A percentile compares a stretch with the other conserved stretches of the same genome.
phyloP scores from a whole-genome alignment of 164 flowering plant species.

The Umbellularia californica region DNA sequence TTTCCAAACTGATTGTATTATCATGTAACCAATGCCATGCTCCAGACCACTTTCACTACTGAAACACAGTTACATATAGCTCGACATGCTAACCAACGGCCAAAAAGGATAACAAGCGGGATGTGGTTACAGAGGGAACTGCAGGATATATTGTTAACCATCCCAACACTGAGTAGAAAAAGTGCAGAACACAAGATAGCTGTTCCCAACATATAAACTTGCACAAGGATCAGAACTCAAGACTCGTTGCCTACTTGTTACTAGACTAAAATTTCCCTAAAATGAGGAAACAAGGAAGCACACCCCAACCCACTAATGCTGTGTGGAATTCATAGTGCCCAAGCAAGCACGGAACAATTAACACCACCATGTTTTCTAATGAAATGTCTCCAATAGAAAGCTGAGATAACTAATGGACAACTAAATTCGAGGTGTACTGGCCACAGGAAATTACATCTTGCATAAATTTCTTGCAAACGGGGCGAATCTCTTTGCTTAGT shows the following conservation, averaged over 20 bases:
- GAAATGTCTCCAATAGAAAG: slow-evolving; percentile 22
- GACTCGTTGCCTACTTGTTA: no score
- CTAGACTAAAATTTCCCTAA: no score
- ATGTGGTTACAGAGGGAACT: neutral
- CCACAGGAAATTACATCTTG: slow-evolving; percentile 97
- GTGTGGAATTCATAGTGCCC: neutral
- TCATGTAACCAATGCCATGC: slow-evolving; percentile 4
- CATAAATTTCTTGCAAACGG: slow-evolving; percentile 99
- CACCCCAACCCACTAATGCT: neutral
- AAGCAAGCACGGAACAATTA: slow-evolving; percentile 6
- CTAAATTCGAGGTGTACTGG: slow-evolving; percentile 48
- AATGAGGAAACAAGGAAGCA: neutral
- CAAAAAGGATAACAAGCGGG: neutral
- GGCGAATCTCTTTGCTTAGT: slow-evolving; percentile 98
- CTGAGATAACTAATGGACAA: slow-evolving; percentile 33
- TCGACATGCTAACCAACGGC: neutral
- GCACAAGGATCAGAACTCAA: no score
- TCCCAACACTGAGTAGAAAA: neutral
- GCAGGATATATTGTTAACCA: neutral
- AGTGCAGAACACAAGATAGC: neutral
- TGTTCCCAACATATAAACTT: neutral
- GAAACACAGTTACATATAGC: neutral
- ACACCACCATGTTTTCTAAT: slow-evolving; percentile 10
- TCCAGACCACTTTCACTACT: neutral
- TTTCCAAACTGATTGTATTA: slow-evolving; percentile 7